Evolutionary conservation across 495 filamentous ascomycete genomes (phyloP), one percentile per base, ranked within the genome.

Genomic region (Daldinia decipiens): DNA sequence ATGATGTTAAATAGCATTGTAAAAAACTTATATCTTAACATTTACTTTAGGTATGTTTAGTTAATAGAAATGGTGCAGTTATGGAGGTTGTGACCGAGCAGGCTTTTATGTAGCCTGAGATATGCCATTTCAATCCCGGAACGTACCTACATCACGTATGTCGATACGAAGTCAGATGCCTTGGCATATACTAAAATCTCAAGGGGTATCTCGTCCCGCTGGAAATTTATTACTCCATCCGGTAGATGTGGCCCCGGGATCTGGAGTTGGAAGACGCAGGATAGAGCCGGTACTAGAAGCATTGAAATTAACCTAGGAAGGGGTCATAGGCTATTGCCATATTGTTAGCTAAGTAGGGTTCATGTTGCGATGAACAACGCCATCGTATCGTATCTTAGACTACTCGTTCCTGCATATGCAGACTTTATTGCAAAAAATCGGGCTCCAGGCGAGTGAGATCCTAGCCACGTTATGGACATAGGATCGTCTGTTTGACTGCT

Each of bases 1-100:
- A 74, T 13, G n/a, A 55, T 32, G 45, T 64, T 59, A 59, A 67
- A 70, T 9, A 62, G 53, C 71, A 74, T 74, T 13, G 15, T 43
- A 51, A 66, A 31, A 3, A 24, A 32, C 26, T 56, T 0, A 12
- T 36, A 27, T 21, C 5, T 38, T 1, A 24, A 47, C 17, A 58
- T 53, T 59, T 60, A 34, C 2, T 17, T n/a, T n/a, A n/a, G n/a
- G n/a, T 59, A 24, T 27, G 17, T 11, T 29, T 26, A 32, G 21
- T 59, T 55, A 57, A 38, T 11, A 13, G 26, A 54, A 29, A 53
- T 3, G 12, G 3, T 24, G n/a, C 15, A 45, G 36, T 34, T 5
- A 43, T 13, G 39, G 59, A 1, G 11, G 51, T 19, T 26, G 47
- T n/a, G 50, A 8, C 11, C 1, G 36, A 34, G 13, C 19, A 54